Percentiles rank a stretch among this genome's conserved stretches.
Conservation (phyloP, 495 filamentous ascomycete species). For the Clavariopsis aquatica region DNA sequence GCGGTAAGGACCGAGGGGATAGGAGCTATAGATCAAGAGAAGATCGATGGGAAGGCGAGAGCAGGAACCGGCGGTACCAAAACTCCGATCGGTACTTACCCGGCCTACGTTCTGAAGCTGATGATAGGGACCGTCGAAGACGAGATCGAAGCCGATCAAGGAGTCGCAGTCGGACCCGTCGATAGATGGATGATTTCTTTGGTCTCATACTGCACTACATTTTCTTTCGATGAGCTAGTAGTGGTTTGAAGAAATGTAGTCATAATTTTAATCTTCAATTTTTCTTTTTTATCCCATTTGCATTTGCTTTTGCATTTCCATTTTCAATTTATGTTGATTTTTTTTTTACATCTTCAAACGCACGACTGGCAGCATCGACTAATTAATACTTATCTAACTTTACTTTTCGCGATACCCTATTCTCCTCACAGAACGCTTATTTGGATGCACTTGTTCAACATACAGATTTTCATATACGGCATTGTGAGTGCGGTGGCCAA, state of each 20-base stretch:
- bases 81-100: conserved; percentile 21
- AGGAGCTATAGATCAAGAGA: conserved; percentile 7
- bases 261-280: not conserved
- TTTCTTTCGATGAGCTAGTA: not conserved
- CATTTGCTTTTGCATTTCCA: not conserved
- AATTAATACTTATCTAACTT: too few species aligned
- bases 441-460: too few species aligned
- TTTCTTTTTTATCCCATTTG: conserved; percentile 1
- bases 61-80: conserved; percentile 1
- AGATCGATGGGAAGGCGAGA: not conserved
- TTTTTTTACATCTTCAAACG: not conserved
- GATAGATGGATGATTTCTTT: not conserved
- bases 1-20: conserved; percentile 29
- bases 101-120: conserved; percentile 2
- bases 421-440: too few species aligned
- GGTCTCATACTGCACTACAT: too few species aligned
- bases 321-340: not conserved
- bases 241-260: not conserved
- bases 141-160: conserved; percentile 16
- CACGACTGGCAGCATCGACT: too few species aligned
- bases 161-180: conserved; percentile 15
- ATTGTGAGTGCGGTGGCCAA: too few species aligned
- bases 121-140: conserved; percentile 12
- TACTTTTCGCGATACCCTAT: too few species aligned
- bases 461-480: too few species aligned